Base-by-base conservation (phyloP, 2,329 filamentous ascomycete species). In the Cladobotryum protrusum region DNA sequence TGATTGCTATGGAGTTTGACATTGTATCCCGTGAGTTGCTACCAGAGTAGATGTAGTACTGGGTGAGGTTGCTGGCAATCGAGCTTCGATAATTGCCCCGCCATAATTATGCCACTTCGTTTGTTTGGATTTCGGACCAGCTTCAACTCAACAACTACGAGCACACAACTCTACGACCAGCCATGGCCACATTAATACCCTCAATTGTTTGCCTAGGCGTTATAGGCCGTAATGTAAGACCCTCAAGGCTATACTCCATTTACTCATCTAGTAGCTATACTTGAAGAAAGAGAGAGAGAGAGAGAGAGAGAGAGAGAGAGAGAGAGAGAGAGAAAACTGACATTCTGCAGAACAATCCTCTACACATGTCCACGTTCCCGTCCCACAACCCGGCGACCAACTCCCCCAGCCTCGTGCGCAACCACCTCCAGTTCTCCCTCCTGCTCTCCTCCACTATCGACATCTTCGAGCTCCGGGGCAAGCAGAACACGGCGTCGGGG, bases 161-260 rank as follows among this genome's bases (percentile, higher is more conserved):
- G 6, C 11, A 29, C 24, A 29, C 24, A 4, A 29, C 24, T 29
- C 24, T 8, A 29, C 24, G 2, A n/a, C 47, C 34, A 7, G 36
- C 24, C 59, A 83, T 83, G 79, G 77, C 81, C 59, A 75, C 77
- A 57, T 72, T 79, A 50, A 79, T 82, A 61, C 86, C 92, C 29
- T 89, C 86, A 34, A 93, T 97, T 69, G 91, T 89, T 68, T 96
- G 91, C 66, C 84, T 99, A 61, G 91, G 90, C 68, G 78, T 97
- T 47, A 95, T 99, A 61, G 92, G 93, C 59, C 90, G 93, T 72
- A 87, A 95, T 69, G 91, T 95, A 77, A 60, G 33, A 37, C 45
- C 34, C 42, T 24, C 39, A 43, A 5, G 18, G 13, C 19, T 9
- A n/a, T n/a, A n/a, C n/a, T n/a, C n/a, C n/a, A n/a, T n/a, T n/a